Conservation (phyloP, 192 early-diverging fungal genomes). For the Haplosporangium gracile region DNA sequence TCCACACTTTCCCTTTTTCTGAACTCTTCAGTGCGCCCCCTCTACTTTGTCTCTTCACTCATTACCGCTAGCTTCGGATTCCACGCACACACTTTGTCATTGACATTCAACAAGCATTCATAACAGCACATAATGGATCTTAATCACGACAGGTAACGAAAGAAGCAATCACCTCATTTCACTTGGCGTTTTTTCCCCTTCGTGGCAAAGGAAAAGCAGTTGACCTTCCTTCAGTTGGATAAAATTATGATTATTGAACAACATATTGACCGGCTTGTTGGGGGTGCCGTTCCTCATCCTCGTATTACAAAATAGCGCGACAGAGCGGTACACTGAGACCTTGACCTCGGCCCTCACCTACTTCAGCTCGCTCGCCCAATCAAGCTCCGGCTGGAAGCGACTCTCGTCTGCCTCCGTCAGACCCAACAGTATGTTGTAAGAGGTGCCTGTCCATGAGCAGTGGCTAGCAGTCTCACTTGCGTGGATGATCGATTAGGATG, state of each 20-base stretch:
- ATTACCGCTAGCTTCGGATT: background rate
- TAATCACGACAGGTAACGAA: conserved; percentile 50
- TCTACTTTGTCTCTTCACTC: background rate
- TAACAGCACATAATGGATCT: conserved; percentile 36
- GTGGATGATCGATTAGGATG: background rate
- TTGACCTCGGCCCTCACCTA: conserved; percentile 50
- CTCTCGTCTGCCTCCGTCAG: conserved; percentile 49
- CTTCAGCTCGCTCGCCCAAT: conserved; percentile 52
- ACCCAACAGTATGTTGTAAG: conserved; percentile 17
- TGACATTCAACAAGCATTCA: background rate
- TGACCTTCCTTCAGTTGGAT: background rate
- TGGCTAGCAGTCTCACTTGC: background rate
- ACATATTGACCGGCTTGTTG: conserved; percentile 2
- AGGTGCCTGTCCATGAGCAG: background rate
- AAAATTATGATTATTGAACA: background rate
- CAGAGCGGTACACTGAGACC: conserved; percentile 51
- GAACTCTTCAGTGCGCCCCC: background rate
- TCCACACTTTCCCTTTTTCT: background rate
- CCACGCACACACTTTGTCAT: background rate
- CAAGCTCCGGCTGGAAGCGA: conserved; percentile 49
- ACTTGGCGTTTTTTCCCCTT: too few species aligned
- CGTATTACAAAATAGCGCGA: conserved; percentile 23
- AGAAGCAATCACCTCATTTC: background rate
- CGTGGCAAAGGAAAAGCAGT: background rate
- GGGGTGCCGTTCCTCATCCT: background rate